Conservation (phyloP, 495 filamentous ascomycete species). For the Tuber melanosporum region DNA sequence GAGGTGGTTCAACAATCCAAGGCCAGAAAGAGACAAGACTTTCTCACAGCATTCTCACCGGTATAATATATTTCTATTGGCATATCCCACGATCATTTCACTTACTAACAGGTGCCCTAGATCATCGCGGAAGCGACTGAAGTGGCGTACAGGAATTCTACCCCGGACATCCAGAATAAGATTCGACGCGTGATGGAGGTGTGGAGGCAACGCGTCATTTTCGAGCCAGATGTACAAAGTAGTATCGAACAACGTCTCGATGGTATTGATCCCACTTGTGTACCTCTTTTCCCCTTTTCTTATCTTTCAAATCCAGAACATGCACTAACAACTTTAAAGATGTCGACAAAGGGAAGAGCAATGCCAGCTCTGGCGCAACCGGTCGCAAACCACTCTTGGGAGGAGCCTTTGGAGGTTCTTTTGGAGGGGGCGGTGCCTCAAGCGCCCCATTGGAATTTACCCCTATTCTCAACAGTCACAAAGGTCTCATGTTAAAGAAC, state of each 20-base stretch:
- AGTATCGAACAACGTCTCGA: conserved; percentile 70
- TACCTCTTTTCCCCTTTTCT: background rate
- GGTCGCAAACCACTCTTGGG: conserved; percentile 41
- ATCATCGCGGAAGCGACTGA: conserved; percentile 80
- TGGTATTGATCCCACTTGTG: conserved; percentile 48
- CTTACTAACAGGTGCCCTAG: conserved; percentile 38
- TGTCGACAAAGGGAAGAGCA: conserved; percentile 66
- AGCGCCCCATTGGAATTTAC: conserved; percentile 67
- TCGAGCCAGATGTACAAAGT: conserved; percentile 68
- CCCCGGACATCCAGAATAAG: conserved; percentile 77
- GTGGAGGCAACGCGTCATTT: conserved; percentile 82
- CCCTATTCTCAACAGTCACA: conserved; percentile 64
- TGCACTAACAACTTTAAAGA: conserved; percentile 49
- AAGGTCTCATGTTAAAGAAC: conserved; percentile 62
- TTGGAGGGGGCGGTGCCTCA: conserved; percentile 51
- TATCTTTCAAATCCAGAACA: background rate
- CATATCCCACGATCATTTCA: conserved; percentile 4
- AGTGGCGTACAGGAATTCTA: conserved; percentile 76
- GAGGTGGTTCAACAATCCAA: conserved; percentile 95
- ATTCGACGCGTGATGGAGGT: conserved; percentile 85
- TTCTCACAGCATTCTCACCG: conserved; percentile 80
- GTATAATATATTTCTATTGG: conserved; percentile 42
- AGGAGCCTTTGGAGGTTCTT: conserved; percentile 41
- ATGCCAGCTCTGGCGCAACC: conserved; percentile 52
- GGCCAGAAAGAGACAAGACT: conserved; percentile 82